Conservation (phyloP, 139 green algal species). For the Chlorella ohadii region DNA sequence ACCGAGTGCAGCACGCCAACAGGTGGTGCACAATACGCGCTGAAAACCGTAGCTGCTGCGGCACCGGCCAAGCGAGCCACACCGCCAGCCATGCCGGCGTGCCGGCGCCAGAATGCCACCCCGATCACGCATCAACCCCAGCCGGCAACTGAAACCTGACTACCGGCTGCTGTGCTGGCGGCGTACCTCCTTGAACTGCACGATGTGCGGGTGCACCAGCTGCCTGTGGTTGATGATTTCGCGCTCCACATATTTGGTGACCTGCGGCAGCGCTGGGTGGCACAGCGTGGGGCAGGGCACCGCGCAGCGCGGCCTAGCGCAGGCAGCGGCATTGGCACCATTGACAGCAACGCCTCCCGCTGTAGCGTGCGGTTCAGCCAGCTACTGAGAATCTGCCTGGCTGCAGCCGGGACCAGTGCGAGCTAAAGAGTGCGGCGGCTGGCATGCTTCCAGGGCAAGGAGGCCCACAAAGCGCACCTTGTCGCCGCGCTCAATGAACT, state of each 20-base stretch:
- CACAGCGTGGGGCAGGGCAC: constrained; percentile 3
- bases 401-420: too few relatives aligned
- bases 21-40: too few relatives aligned
- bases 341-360: not conserved
- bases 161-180: not conserved
- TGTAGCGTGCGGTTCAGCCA: not conserved
- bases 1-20: too few relatives aligned
- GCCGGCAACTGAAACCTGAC: too few relatives aligned
- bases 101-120: too few relatives aligned
- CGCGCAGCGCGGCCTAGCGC: not conserved
- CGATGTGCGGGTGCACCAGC: constrained; percentile 96
- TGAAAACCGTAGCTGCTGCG: too few relatives aligned
- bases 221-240: constrained; percentile 97
- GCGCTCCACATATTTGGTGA: constrained; percentile 97
- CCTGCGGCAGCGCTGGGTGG: constrained; percentile 40
- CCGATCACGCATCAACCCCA: not conserved
- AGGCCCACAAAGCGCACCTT: constrained; percentile 52
- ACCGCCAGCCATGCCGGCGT: too few relatives aligned
- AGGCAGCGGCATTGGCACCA: not conserved
- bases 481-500: constrained; percentile 82
- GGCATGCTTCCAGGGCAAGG: too few relatives aligned
- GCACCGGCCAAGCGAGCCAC: too few relatives aligned
- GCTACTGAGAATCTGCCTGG: too few relatives aligned
- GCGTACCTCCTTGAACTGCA: constrained; percentile 93
- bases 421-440: too few relatives aligned